Base-by-base conservation (phyloP, 768 basidiomycete genomes). In the Mycena amicta region DNA sequence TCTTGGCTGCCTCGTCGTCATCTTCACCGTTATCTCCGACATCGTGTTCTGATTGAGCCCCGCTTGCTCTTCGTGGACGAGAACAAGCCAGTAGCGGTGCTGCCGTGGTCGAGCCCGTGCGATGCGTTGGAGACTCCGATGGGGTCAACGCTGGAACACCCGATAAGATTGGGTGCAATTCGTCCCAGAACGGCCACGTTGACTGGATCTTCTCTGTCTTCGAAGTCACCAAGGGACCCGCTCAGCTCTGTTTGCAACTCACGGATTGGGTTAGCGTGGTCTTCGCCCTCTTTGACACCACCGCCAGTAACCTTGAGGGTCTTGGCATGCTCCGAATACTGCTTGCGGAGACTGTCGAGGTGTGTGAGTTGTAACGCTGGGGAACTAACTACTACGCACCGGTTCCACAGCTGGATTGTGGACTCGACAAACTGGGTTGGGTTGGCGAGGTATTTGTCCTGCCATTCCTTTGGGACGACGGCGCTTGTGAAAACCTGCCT, bases 251-350 rank as follows among this genome's bases (percentile, higher is more conserved):
- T n/a, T n/a, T n/a, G n/a, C n/a, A n/a, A 22, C 41, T 8, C 20
- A 43, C 41, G 12, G 41, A 43, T 12, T 11, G 20, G 13, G 41
- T 22, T 43, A 22, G 11, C 12, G 41, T 22, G 6, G 6, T 8
- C 20, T 6, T 43, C 41, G 41, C 41, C 41, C 41, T 43, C 41
- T 22, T 43, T 43, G 20, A 43, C 41, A 6, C 41, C 41, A 22
- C 6, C 20, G 20, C 41, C 39, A 82, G 83, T 64, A 18, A 18
- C 33, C 33, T n/a, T n/a, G n/a, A n/a, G n/a, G n/a, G n/a, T n/a
- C n/a, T n/a, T n/a, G n/a, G n/a, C n/a, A n/a, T n/a, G n/a, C n/a
- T n/a, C n/a, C n/a, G n/a, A n/a, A n/a, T n/a, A n/a, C n/a, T n/a
- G n/a, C n/a, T n/a, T n/a, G n/a, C n/a, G n/a, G n/a, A n/a, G n/a